Evolutionary conservation across 139 green algal genomes (phyloP), one percentile per base, ranked within the genome.

Genomic region (Chlamydomonas schloesseri): DNA sequence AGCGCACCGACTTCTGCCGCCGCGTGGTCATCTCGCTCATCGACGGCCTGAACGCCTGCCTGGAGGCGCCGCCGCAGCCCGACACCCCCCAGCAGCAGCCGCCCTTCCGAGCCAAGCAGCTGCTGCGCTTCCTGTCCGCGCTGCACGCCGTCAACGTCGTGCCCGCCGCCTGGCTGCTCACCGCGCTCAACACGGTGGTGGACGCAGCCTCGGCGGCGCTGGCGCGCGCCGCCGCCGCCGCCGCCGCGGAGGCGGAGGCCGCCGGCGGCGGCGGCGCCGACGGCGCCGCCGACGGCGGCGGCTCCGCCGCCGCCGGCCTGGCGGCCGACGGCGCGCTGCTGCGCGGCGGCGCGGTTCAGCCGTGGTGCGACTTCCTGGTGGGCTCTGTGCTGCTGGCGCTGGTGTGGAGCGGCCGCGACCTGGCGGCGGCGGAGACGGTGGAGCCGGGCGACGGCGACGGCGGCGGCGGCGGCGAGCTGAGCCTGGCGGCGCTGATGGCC

Each of bases 321-420:
- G 80, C 89, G 72, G 28, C 77, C n/a, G 71, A 67, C 50, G 91
- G 92, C 10, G 74, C 90, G n/a, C 42, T 50, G 42, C 42, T 50
- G 42, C 42, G 42, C 42, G 42, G 42, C 42, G 42, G 42, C 42
- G 67, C 77, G 0, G 96, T 94, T 90, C 96, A 98, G 93, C 96
- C 96, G 0, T 97, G 94, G 82, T 77, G 90, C 3, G 96, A 98
- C 86, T 87, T 88, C 37, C 79, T 98, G 73, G 93, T 97, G 58
- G 92, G 94, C 77, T 28, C 33, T 8, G 93, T 82, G 31, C 72
- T 98, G 46, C 79, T 91, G 71, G 93, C 90, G 31, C 88, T 98
- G 87, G 93, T 94, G 29, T 98, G 93, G 93, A 91, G 91, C 4
- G 94, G 91, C 3, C 15, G 50, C 8, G 93, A 95, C 71, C 90